Conservation (phyloP, 495 filamentous ascomycete genomes). For the Haplographium delicatum region DNA sequence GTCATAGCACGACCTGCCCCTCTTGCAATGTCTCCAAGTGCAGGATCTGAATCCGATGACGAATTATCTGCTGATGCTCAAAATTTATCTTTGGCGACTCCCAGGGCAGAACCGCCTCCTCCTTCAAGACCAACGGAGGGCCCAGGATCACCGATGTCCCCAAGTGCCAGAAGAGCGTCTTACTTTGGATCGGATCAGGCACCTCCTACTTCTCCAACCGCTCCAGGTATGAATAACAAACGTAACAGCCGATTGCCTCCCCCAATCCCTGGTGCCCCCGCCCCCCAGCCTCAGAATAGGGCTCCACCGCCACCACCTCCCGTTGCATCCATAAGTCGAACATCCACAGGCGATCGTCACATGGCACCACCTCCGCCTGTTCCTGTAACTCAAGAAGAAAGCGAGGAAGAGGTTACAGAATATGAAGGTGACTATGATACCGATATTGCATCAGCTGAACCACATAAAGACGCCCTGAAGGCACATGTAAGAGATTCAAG, state of each 20-base stretch:
- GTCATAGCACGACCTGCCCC: constrained; percentile 52
- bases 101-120: constrained; percentile 37
- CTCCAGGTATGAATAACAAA: constrained; percentile 38
- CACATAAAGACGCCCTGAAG: constrained; percentile 87
- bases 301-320: constrained; percentile 80
- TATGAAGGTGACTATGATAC: constrained; percentile 99
- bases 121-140: constrained; percentile 42
- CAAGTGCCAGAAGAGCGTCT: constrained; percentile 44
- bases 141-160: constrained; percentile 49
- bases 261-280: constrained; percentile 44
- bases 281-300: constrained; percentile 51
- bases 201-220: constrained; percentile 46
- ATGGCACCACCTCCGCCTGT: constrained; percentile 32
- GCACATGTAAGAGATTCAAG: constrained; percentile 74
- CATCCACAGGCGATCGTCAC: constrained; percentile 56
- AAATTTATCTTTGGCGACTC: constrained; percentile 29
- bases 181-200: constrained; percentile 35
- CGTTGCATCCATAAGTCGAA: constrained; percentile 47
- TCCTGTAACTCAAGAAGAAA: constrained; percentile 50
- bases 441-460: constrained; percentile 85
- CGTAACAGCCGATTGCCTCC: constrained; percentile 46
- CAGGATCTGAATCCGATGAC: constrained; percentile 89
- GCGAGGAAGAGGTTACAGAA: constrained; percentile 77
- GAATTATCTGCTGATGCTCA: constrained; percentile 69
- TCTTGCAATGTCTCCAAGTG: constrained; percentile 58